Percentiles rank a stretch among this genome's conserved stretches.
phyloP scores from a whole-genome alignment of 768 basidiomycete genomes.

The Jaapia argillacea region DNA sequence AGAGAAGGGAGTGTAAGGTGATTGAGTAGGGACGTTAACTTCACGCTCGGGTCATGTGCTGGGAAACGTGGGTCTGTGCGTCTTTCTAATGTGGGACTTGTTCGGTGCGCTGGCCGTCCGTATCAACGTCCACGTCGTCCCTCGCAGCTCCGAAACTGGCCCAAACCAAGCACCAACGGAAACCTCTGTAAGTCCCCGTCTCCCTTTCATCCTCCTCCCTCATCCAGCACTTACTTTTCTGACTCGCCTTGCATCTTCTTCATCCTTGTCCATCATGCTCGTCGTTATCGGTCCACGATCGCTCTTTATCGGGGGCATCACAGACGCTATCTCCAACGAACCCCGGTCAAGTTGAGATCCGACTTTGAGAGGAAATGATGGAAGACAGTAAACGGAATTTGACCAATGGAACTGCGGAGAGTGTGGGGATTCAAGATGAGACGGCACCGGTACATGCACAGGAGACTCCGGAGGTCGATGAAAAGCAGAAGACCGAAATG shows the following conservation, averaged over 20 bases:
- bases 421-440: no score
- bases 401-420: no score
- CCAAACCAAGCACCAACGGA: not conserved
- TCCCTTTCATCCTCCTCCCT: not conserved
- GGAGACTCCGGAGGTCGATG: not conserved
- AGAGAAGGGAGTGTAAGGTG: not conserved
- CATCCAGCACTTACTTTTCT: not conserved
- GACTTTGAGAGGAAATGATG: no score
- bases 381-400: no score
- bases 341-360: no score
- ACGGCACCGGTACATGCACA: no score
- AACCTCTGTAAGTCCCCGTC: not conserved
- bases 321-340: no score
- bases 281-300: no score
- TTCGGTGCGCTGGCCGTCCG: not conserved
- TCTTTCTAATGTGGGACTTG: not conserved
- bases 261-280: not conserved
- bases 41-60: not conserved
- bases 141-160: not conserved
- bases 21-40: no score
- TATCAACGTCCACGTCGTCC: not conserved
- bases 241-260: not conserved
- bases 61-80: not conserved
- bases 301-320: no score
- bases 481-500: constrained; percentile 15